Evolutionary conservation across 2,329 filamentous ascomycete genomes (phyloP).

Genomic region (Penicillium sp.): DNA sequence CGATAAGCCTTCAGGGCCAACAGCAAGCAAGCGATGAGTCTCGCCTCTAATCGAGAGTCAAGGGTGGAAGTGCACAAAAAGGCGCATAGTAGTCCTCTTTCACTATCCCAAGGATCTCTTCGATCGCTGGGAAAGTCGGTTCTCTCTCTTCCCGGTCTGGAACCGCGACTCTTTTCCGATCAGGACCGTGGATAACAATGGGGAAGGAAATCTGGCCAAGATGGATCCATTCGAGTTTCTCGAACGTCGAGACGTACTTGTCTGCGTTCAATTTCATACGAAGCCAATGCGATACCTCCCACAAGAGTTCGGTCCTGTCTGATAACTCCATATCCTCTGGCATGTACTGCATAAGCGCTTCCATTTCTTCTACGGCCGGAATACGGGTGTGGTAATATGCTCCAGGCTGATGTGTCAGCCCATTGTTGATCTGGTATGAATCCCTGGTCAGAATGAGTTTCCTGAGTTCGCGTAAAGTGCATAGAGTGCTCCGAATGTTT

Average conservation of each 20-base stretch:
- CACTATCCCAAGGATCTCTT: background rate
- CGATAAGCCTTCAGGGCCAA: too few species aligned
- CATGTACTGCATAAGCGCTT: background rate
- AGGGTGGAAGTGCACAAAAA: too few species aligned
- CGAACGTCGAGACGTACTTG: background rate
- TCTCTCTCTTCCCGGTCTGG: background rate
- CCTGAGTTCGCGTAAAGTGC: background rate
- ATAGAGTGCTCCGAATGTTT: background rate
- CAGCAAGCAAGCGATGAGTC: too few species aligned
- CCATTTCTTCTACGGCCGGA: background rate
- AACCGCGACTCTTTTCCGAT: background rate
- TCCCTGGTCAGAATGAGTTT: background rate
- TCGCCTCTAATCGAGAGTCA: too few species aligned
- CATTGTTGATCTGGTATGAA: background rate
- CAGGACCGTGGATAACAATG: background rate
- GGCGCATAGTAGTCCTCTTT: background rate
- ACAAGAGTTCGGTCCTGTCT: background rate
- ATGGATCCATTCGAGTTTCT: background rate
- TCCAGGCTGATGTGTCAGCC: background rate
- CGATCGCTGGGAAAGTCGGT: background rate
- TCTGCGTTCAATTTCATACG: background rate
- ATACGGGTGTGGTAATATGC: background rate
- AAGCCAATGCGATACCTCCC: background rate
- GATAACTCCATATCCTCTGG: background rate
- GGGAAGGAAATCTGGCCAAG: background rate